Conservation (phyloP, 495 filamentous ascomycete genomes). For the Daldinia concentrica region DNA sequence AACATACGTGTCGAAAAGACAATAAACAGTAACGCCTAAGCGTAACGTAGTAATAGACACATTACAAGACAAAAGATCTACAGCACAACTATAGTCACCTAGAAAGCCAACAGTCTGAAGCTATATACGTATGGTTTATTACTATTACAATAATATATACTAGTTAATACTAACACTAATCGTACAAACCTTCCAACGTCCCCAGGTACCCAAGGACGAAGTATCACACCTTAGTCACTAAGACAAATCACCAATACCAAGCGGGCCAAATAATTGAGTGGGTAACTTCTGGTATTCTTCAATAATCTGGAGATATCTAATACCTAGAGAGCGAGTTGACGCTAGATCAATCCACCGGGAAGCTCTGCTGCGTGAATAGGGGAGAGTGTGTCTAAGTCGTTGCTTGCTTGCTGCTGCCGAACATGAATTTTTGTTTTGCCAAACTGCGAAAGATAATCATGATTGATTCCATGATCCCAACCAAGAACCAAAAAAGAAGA, state of each 20-base stretch:
- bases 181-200: neutral
- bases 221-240: neutral
- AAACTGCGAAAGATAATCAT: constrained; percentile 34
- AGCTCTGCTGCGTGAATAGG: constrained; percentile 15
- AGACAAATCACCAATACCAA: neutral
- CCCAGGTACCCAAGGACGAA: no score
- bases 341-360: constrained; percentile 49
- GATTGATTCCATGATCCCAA: constrained; percentile 31
- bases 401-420: constrained; percentile 33
- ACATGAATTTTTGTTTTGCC: constrained; percentile 25
- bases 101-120: neutral
- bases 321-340: constrained; percentile 66
- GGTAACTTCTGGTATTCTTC: constrained; percentile 67
- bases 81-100: neutral
- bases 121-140: neutral
- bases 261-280: constrained; percentile 47
- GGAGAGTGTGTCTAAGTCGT: neutral
- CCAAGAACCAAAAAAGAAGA: constrained; percentile 16
- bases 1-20: neutral
- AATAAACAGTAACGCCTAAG: neutral
- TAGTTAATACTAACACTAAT: neutral
- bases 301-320: constrained; percentile 56
- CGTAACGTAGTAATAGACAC: neutral
- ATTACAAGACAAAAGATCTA: neutral
- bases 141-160: constrained; percentile 2